Conservation (phyloP, 1,139 yeast species). For the Pneumocystis murina region DNA sequence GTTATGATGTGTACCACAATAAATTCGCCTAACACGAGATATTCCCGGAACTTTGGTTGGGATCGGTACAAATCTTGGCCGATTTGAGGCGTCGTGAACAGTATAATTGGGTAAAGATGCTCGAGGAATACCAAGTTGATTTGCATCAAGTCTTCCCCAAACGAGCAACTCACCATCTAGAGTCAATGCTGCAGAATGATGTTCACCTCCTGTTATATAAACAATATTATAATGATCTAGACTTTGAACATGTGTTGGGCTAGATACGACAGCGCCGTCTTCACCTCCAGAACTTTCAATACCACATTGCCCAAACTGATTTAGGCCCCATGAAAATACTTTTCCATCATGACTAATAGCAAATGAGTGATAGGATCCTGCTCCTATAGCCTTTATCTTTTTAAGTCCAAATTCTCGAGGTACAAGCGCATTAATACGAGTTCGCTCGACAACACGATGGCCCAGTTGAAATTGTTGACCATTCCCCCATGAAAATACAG, state of each 20-base stretch:
- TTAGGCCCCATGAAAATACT: constrained; percentile 84
- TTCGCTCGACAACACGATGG: constrained; percentile 63
- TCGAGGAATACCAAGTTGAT: constrained; percentile 67
- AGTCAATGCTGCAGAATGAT: constrained; percentile 69
- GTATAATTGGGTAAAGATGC: constrained; percentile 51
- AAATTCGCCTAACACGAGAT: constrained; percentile 48
- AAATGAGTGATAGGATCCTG: constrained; percentile 93
- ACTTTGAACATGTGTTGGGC: constrained; percentile 52
- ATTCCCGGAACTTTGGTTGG: constrained; percentile 48
- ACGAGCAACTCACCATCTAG: constrained; percentile 56
- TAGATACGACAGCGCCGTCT: constrained; percentile 42
- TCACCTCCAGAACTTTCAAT: constrained; percentile 50
- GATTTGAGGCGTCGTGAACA: constrained; percentile 63
- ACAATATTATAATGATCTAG: constrained; percentile 44
- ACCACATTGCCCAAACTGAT: constrained; percentile 94
- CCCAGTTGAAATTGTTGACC: constrained; percentile 91
- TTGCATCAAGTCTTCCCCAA: constrained; percentile 90
- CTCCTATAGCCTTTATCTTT: constrained; percentile 63
- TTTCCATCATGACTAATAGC: constrained; percentile 64
- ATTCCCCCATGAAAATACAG: constrained; percentile 93
- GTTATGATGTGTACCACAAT: constrained; percentile 86
- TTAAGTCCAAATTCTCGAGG: constrained; percentile 57
- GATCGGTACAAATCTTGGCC: constrained; percentile 71
- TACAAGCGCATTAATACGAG: constrained; percentile 50
- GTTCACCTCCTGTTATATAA: constrained; percentile 82